Base-by-base conservation (phyloP, 2,329 filamentous ascomycete genomes). In the Clonostachys byssicola region DNA sequence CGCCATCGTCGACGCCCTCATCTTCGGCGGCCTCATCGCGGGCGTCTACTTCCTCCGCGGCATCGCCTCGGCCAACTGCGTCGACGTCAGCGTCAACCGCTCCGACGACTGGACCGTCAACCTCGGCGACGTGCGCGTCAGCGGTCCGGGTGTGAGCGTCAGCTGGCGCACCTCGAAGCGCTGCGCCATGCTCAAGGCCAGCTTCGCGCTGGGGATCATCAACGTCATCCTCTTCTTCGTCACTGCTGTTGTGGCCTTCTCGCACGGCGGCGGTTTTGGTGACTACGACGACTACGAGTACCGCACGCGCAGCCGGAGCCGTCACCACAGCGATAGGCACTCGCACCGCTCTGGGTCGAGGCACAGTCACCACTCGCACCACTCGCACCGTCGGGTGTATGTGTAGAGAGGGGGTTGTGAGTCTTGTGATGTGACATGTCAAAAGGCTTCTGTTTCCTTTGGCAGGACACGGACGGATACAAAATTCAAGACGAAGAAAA, bases 121-220 rank as follows among this genome's bases (percentile, higher is more conserved):
- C 43, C 73, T 91, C 40, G 86, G 86, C 12, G 71, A 78, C 12
- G 80, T 89, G 33, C 73, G 68, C 52, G 80, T 80, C 40, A 71
- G 67, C 33, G 64, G 78, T 35, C 74, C 74, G 43, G 68, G 68
- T 45, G 75, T 81, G 49, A 65, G 75, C 40, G 60, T 84, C 18
- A 33, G n/a, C 40, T 52, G 50, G 39, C 66, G 77, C 46, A 66
- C 84, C 36, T 77, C 89, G 66, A 92, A 92, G 75, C 81, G 83
- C 6, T 97, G 92, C 70, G 81, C 86, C 44, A 94, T 96, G 89
- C 81, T 96, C 60, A 97, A 96, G 79, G 87, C 92, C 1, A 79
- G 76, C 55, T 97, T 90, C 69, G 92, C 90, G 4, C 85, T 96
- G 56, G 90, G 81, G 43, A 96, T 97, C 65, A 95, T 96, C 78